Evolutionary conservation across 2,329 filamentous ascomycete species (phyloP), one percentile per base, ranked within the genome.

Genomic region (Ophiocordyceps robertsii): DNA sequence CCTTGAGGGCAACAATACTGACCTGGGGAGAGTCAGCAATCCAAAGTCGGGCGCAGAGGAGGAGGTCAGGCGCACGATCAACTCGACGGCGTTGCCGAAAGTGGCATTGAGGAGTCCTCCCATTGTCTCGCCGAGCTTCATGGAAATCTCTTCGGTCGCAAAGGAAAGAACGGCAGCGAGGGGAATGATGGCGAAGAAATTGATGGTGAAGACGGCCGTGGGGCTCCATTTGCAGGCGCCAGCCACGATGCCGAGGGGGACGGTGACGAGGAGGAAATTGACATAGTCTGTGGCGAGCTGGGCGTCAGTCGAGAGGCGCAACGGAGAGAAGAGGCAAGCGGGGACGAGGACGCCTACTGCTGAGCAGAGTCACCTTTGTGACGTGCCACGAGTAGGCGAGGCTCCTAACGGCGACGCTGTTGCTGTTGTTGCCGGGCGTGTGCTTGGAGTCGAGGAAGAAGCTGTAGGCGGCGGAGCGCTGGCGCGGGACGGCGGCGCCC

Each of bases 1-100:
- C 79, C 50, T 71, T 77, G 38, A 98, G 73, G 16, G 92, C 92
- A 49, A 96, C 83, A 52, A 96, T 90, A 60, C 86, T 94, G 58
- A 94, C 85, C 84, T 90, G 56, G 16, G 17, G n/a, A 12, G 1
- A 7, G 38, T 51, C 33, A 50, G 47, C 32, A 35, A 27, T 10
- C 10, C n/a, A 12, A 11, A 17, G 21, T 13, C 17, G 17, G 27
- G 4, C 1, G 19, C 9, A 16, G 13, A 30, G n/a, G n/a, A 6
- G 6, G 24, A 24, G 21, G 13, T 21, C 30, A 29, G 31, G 37
- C 6, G n/a, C 7, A 83, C 83, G 65, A 86, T 87, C 49, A 89
- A 62, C 59, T 89, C 84, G 41, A 89, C 83, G 13, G 82, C 82
- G 61, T 87, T 88, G 53, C 82, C 82, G 60, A 86, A 87, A 0